Conservation (phyloP, 352 stramenopile species). For the Pythium diclinum region DNA sequence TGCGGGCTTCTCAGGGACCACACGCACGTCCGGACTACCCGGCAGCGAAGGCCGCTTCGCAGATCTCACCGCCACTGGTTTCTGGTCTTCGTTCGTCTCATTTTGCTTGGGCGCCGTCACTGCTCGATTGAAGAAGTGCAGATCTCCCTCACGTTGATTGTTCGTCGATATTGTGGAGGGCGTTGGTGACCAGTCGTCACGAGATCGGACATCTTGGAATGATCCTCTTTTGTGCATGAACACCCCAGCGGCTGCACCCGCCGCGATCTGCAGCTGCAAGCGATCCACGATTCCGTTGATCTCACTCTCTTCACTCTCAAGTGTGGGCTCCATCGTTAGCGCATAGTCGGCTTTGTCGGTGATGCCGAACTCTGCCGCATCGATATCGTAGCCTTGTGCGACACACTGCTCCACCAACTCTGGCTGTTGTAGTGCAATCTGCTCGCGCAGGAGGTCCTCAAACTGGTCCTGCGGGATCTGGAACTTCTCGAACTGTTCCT, state of each 20-base stretch:
- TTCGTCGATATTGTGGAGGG: neutral
- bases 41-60: neutral
- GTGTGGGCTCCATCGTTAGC: neutral
- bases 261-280: neutral
- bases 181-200: neutral
- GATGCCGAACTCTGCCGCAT: neutral
- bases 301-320: neutral
- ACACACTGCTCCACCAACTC: slow-evolving; percentile 18
- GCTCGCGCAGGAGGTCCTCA: slow-evolving; percentile 23
- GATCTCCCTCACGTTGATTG: neutral
- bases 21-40: neutral
- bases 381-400: neutral
- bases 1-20: too few species aligned
- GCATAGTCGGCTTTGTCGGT: neutral
- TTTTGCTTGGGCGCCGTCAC: too few species aligned
- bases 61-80: neutral
- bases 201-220: neutral
- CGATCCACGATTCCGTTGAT: neutral
- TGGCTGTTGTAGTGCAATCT: slow-evolving; percentile 23
- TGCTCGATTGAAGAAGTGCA: too few species aligned
- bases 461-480: slow-evolving; percentile 20
- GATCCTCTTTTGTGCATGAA: neutral
- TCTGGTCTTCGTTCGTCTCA: neutral
- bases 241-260: neutral
- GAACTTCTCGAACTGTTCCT: slow-evolving; percentile 12